Base-by-base conservation (phyloP, 148 eudicot genomes). In the Camellia japonica region DNA sequence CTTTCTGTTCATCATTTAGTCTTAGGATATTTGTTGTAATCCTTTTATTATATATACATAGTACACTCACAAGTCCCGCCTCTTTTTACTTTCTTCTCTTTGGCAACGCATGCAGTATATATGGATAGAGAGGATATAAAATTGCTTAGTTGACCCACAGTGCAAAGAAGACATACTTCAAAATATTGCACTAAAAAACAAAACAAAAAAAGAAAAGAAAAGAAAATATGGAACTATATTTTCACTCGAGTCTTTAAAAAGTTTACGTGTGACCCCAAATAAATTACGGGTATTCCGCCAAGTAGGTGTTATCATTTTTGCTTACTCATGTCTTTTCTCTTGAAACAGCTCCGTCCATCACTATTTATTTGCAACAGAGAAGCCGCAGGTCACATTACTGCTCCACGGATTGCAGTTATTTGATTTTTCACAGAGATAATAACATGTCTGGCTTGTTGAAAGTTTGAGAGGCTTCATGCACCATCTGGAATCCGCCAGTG, bases 391-490 rank as follows among this genome's bases (percentile, higher is more conserved):
- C 46, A 44, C 46, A 3, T 51, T 41, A 55, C 43, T 67, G 63
- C 54, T 23, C 38, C 66, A 23, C 7, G 30, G 69, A n/a, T 51
- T 6, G 38, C 46, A 54, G n/a, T 78, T 6, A 4, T 20, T 38
- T 54, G 80, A 43, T 52, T 51, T 73, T 14, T 49, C 7, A 44
- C 61, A 16, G 18, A n/a, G 73, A 52, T 65, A 19, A 19, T 51
- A 60, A 23, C 51, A 67, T 78, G 71, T 41, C 73, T 42, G 61
- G 73, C 79, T 38, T 67, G 63, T 78, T 68, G 63, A 55, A 67
- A 52, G 64, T 67, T 38, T 18, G 6, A 51, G 58, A 12, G 44
- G 73, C 69, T 63, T 55, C 46, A 23, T 54, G 73, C 64, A 67
- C 13, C 69, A 30, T 77, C 9, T 3, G 20, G 64, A 13, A 11